Base-by-base conservation (phyloP, 2,329 filamentous ascomycete species). In the Stachybotrys echinatus region DNA sequence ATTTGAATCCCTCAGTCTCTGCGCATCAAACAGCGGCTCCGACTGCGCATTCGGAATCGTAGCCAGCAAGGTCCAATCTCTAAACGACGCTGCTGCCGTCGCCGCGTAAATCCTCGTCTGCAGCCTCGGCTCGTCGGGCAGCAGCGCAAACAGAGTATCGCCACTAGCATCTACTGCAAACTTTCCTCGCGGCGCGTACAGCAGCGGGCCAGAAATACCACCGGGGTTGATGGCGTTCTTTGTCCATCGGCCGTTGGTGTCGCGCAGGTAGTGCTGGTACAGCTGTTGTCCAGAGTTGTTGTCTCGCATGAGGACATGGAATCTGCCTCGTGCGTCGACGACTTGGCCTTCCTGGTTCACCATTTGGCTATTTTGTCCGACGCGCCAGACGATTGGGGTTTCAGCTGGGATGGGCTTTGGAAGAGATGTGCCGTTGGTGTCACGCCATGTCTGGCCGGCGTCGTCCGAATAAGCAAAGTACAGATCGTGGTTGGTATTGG, bases 261-360 rank as follows among this genome's bases (percentile, higher is more conserved):
- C 42, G 14, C 54, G 48, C 39, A 54, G 40, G 44, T 53, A 56
- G 46, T 56, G 52, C 42, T 54, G 40, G 50, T 55, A 58, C 2
- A 52, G 47, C 19, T 52, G 51, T 14, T 45, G 12, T 8, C 53
- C 56, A 3, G 48, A 27, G n/a, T 50, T 27, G 17, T 48, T 52
- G 21, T 55, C 50, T 21, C 56, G 48, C 51, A 56, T 56, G 2
- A 58, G 20, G 7, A 54, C 48, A 38, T 55, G 55, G 22, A 56
- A 53, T 12, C 52, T 47, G 7, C 56, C 56, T 12, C 23, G 12
- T 5, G 49, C 43, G 22, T 53, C 51, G 14, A 58, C 45, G 20
- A 54, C 47, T 49, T 58, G 56, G 7, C 51, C 52, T 46, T 58
- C 56, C 46, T 58, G 56, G 49, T 58, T 58, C n/a, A 58, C 49